Evolutionary conservation across 495 filamentous ascomycete genomes (phyloP).

Genomic region (Amphirosellinia nigrospora): DNA sequence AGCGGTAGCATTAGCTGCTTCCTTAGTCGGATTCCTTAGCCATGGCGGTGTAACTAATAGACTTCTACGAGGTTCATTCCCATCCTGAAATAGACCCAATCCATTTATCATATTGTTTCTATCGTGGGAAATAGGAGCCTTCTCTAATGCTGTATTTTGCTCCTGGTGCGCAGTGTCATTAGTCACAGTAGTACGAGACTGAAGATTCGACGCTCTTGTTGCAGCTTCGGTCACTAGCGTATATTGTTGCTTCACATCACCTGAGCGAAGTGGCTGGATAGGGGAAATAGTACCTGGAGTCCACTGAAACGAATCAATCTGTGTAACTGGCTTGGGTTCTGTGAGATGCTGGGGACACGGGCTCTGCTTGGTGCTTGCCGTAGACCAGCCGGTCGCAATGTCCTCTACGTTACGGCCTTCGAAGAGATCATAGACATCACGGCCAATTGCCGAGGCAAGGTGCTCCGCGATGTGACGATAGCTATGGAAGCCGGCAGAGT

Average conservation of each 20-base stretch:
- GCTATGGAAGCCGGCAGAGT: slow-evolving; percentile 28
- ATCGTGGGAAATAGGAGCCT: not conserved
- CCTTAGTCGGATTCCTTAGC: slow-evolving; percentile 39
- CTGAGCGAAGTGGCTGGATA: not conserved
- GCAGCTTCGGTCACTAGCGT: not conserved
- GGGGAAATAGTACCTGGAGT: slow-evolving; percentile 6
- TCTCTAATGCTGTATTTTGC: not conserved
- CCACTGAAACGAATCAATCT: slow-evolving; percentile 15
- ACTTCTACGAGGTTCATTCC: slow-evolving; percentile 27
- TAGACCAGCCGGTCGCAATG: not conserved
- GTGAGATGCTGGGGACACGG: slow-evolving; percentile 8
- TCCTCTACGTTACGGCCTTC: not conserved
- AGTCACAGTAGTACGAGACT: not conserved
- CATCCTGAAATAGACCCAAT: not conserved
- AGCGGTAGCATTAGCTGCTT: slow-evolving; percentile 29
- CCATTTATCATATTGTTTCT: not conserved
- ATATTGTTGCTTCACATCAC: not conserved
- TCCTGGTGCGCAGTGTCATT: not conserved
- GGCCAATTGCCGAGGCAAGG: slow-evolving; percentile 17
- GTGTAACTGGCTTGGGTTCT: slow-evolving; percentile 1
- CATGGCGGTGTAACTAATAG: slow-evolving; percentile 43
- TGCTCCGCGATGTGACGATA: slow-evolving; percentile 22
- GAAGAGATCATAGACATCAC: slow-evolving; percentile 4
- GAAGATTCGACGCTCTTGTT: not conserved
- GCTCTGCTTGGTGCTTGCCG: slow-evolving; percentile 3